phyloP scores from a whole-genome alignment of 2,329 filamentous ascomycete species.

The Beauveria bassiana region DNA sequence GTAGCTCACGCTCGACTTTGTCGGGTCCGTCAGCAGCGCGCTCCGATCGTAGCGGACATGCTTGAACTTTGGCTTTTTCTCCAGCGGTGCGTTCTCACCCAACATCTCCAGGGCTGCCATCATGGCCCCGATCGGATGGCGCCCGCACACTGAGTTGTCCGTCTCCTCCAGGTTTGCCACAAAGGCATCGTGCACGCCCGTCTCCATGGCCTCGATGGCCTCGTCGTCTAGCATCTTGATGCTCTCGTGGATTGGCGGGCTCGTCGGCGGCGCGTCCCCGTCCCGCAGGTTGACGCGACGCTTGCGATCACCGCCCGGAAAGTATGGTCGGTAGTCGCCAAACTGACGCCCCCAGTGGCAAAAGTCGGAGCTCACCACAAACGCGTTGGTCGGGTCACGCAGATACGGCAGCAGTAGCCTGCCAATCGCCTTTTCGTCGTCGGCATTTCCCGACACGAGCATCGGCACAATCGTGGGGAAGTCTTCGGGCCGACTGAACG shows the following conservation, averaged over 20 bases:
- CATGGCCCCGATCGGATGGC: conserved; percentile 87
- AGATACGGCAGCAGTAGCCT: conserved; percentile 70
- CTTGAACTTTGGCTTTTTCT: conserved; percentile 53
- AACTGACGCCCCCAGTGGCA: conserved; percentile 92
- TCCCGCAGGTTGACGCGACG: conserved; percentile 31
- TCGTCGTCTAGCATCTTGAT: conserved; percentile 73
- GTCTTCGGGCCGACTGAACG: conserved; percentile 38
- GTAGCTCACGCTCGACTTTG: conserved; percentile 88
- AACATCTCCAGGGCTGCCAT: conserved; percentile 79
- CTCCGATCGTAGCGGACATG: conserved; percentile 87
- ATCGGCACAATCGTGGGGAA: conserved; percentile 78
- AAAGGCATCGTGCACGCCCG: conserved; percentile 64
- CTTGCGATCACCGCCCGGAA: conserved; percentile 31
- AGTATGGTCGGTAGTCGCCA: conserved; percentile 68
- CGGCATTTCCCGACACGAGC: conserved; percentile 67
- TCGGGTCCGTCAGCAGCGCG: conserved; percentile 56
- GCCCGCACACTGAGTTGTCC: conserved; percentile 85
- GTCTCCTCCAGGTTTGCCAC: conserved; percentile 61
- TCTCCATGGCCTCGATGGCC: conserved; percentile 78
- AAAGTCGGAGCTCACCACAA: conserved; percentile 91
- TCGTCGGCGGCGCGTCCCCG: conserved; percentile 24
- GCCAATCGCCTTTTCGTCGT: conserved; percentile 60
- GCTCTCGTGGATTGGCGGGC: conserved; percentile 66
- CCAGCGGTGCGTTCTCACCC: conserved; percentile 18
- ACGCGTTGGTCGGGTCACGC: conserved; percentile 65